Conservation (phyloP, 179 eudicot genomes). For the Vitellaria paradoxa region DNA sequence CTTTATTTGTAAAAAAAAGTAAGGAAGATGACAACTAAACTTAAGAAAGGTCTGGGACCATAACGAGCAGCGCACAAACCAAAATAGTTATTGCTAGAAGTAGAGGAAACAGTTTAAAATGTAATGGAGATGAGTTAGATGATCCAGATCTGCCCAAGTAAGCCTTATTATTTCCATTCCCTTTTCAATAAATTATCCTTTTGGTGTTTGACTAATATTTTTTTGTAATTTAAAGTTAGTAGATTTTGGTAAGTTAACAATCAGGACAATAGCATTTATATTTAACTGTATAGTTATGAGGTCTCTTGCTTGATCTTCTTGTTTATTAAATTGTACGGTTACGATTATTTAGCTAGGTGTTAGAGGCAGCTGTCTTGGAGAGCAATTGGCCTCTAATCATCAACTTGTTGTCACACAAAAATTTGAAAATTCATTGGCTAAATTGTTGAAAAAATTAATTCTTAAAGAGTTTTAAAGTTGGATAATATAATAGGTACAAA, state of each 20-base stretch:
- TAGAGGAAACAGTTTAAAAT: too few species aligned
- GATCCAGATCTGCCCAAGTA: slow-evolving; percentile 46
- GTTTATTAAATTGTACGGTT: too few species aligned
- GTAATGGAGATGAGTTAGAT: slow-evolving; percentile 30
- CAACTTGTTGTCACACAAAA: background rate
- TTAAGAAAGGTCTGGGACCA: background rate
- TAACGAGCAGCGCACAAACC: background rate
- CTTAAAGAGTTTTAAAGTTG: background rate
- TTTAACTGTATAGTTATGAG: background rate
- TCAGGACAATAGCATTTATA: background rate
- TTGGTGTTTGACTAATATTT: background rate
- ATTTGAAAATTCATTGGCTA: background rate
- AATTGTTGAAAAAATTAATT: background rate
- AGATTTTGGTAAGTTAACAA: background rate
- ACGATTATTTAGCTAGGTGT: background rate
- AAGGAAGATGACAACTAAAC: background rate
- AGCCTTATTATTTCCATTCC: slow-evolving; percentile 4
- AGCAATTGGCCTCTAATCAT: background rate
- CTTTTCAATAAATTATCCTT: background rate
- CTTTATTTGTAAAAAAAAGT: background rate
- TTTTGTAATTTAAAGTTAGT: slow-evolving; percentile 4
- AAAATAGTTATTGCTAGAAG: too few species aligned
- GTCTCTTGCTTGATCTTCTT: too few species aligned
- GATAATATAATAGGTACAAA: too few species aligned
- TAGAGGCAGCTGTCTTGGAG: slow-evolving; percentile 22